A percentile compares a stretch with the other conserved stretches of the same genome.
Conservation (phyloP, 2,329 filamentous ascomycete species). For the Fusarium nisikadoi region DNA sequence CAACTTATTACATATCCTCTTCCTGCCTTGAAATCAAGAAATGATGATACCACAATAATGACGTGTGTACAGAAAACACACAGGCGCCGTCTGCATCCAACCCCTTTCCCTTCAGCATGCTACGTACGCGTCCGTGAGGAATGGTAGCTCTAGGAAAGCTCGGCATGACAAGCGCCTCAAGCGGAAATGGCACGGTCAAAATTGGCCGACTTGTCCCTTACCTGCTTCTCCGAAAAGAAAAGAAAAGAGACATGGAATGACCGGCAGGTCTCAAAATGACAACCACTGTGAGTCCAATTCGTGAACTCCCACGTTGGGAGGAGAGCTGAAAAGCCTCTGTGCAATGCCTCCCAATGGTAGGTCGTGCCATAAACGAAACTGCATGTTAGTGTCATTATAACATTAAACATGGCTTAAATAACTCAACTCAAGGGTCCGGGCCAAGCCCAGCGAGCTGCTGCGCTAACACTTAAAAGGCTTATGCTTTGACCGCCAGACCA, state of each 20-base stretch:
- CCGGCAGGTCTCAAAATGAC: constrained; percentile 9
- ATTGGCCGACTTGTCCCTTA: constrained; percentile 1
- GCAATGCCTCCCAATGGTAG: constrained; percentile 7
- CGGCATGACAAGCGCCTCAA: constrained; percentile 38
- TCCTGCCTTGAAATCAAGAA: neutral
- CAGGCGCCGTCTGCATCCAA: constrained; percentile 19
- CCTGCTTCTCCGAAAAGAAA: neutral
- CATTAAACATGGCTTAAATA: constrained; percentile 23
- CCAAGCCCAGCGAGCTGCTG: constrained; percentile 14
- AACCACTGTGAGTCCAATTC: constrained; percentile 13
- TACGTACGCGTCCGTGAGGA: constrained; percentile 16
- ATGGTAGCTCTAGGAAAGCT: constrained; percentile 25
- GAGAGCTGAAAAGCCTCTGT: constrained; percentile 12
- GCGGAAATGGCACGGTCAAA: constrained; percentile 28
- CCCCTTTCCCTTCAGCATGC: constrained; percentile 13
- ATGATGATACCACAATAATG: neutral
- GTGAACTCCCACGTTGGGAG: neutral
- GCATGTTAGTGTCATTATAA: constrained; percentile 10
- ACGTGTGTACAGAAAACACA: neutral
- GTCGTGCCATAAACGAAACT: constrained; percentile 1
- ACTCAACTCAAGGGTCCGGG: constrained; percentile 30
- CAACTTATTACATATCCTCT: neutral
- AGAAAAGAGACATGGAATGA: neutral
- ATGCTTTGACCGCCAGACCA: constrained; percentile 23
- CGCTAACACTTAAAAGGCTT: constrained; percentile 12